These are phyloP conservation scores for Corynespora cassiicola DNA, from an alignment of 2,329 filamentous ascomycete genomes.

Conservation along the genomic window DNA sequence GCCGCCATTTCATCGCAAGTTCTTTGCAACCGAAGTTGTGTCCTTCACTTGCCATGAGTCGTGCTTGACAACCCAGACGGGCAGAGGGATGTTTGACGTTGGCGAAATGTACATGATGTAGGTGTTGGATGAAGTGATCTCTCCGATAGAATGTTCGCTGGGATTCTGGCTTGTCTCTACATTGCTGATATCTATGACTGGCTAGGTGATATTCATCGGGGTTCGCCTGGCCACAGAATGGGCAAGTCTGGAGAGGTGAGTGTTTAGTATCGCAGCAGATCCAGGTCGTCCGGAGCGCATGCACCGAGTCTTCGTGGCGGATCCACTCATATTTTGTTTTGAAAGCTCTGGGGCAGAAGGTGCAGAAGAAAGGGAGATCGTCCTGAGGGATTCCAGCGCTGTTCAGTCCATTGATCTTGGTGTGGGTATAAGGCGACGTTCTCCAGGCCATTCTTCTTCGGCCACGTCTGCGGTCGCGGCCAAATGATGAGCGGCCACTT, in stretches of 20 bases:
- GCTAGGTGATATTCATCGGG: slow-evolving; percentile 44
- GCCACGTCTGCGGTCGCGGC: slow-evolving; percentile 40
- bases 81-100: slow-evolving; percentile 42
- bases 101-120: slow-evolving; percentile 43
- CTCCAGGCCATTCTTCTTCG: slow-evolving; percentile 44
- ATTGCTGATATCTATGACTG: slow-evolving; percentile 43
- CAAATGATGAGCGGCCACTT: slow-evolving; percentile 41
- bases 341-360: slow-evolving; percentile 44
- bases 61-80: slow-evolving; percentile 39
- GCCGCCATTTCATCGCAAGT: slow-evolving; percentile 41
- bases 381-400: slow-evolving; percentile 35
- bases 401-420: slow-evolving; percentile 37
- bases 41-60: slow-evolving; percentile 32
- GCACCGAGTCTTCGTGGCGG: slow-evolving; percentile 45
- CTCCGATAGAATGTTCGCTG: slow-evolving; percentile 45
- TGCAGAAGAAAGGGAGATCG: slow-evolving; percentile 44
- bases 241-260: slow-evolving; percentile 30
- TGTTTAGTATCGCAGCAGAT: slow-evolving; percentile 41
- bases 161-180: slow-evolving; percentile 39
- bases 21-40: slow-evolving; percentile 45
- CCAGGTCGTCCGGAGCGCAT: slow-evolving; percentile 46
- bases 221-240: slow-evolving; percentile 37
- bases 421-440: slow-evolving; percentile 33
- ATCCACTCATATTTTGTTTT: slow-evolving; percentile 47
- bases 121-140: slow-evolving; percentile 43